Percentiles rank a stretch among this genome's conserved stretches.
These are phyloP conservation scores for Penicillium ochrochloron DNA, from an alignment of 495 filamentous ascomycete species.

Conservation along the genomic window DNA sequence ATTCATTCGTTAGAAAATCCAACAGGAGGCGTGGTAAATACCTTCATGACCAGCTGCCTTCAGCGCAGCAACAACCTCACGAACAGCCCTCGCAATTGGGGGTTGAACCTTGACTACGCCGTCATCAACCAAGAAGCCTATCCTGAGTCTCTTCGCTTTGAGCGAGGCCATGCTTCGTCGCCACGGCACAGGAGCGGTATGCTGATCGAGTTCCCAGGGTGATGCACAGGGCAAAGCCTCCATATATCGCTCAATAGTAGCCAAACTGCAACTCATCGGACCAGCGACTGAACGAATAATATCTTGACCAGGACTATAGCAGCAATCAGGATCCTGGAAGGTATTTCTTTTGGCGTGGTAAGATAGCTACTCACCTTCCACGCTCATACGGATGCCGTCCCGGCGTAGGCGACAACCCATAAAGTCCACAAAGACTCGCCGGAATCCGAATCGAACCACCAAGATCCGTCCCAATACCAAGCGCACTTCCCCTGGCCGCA, in stretches of 20 bases:
- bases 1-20: not conserved
- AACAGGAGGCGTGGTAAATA: constrained; percentile 24
- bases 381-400: constrained; percentile 59
- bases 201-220: constrained; percentile 41
- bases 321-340: too few relatives aligned
- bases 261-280: constrained; percentile 33
- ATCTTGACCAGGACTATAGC: constrained; percentile 37
- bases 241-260: constrained; percentile 39
- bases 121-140: constrained; percentile 59
- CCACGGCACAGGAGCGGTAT: constrained; percentile 51
- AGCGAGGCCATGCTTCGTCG: constrained; percentile 35
- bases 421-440: constrained; percentile 66
- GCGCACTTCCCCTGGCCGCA: constrained; percentile 57
- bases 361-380: constrained; percentile 41
- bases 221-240: constrained; percentile 31
- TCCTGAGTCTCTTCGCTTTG: constrained; percentile 41
- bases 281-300: constrained; percentile 40
- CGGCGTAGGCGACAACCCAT: constrained; percentile 65
- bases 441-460: constrained; percentile 70
- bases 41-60: constrained; percentile 49
- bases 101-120: constrained; percentile 61
- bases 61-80: constrained; percentile 47
- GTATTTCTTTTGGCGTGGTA: too few relatives aligned
- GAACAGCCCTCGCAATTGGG: constrained; percentile 50
- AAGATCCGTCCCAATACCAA: constrained; percentile 74